A percentile compares a stretch with the other conserved stretches of the same genome.
Evolutionary conservation across 805 yeast species (phyloP).

Genomic region (Wickerhamiella galacta): DNA sequence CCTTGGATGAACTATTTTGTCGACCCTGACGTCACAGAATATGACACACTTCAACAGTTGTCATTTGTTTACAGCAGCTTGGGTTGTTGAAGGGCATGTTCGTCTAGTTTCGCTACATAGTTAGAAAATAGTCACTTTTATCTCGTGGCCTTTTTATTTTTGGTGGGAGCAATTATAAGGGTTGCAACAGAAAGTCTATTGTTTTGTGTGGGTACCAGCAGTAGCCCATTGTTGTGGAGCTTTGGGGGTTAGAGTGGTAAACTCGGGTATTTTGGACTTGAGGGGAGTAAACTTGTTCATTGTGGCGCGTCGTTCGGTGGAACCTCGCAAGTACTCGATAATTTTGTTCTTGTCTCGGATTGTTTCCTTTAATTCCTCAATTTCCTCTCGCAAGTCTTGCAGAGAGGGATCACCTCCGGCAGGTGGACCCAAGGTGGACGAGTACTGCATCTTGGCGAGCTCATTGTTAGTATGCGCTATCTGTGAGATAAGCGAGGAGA

Average conservation of each 20-base stretch:
- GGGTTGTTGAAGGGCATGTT: not conserved
- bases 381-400: slow-evolving; percentile 51
- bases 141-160: too few species aligned
- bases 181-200: too few species aligned
- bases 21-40: not conserved
- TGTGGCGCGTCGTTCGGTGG: slow-evolving; percentile 39
- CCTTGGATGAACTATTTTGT: not conserved
- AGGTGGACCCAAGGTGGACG: too few species aligned
- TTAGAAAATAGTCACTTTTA: too few species aligned
- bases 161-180: too few species aligned
- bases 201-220: too few species aligned
- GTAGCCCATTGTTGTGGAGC: too few species aligned
- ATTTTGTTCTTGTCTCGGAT: slow-evolving; percentile 62
- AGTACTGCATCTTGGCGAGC: slow-evolving; percentile 5
- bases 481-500: slow-evolving; percentile 9
- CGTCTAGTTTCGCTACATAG: too few species aligned
- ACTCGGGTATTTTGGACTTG: too few species aligned
- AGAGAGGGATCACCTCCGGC: slow-evolving; percentile 12
- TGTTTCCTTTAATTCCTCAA: slow-evolving; percentile 42
- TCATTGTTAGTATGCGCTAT: slow-evolving; percentile 10
- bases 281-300: slow-evolving; percentile 6
- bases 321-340: slow-evolving; percentile 53
- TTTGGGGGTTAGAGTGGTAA: too few species aligned
- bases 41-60: not conserved
- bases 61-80: slow-evolving; percentile 1